phyloP scores from a whole-genome alignment of 2,329 filamentous ascomycete genomes.

The Camillea tinctor region DNA sequence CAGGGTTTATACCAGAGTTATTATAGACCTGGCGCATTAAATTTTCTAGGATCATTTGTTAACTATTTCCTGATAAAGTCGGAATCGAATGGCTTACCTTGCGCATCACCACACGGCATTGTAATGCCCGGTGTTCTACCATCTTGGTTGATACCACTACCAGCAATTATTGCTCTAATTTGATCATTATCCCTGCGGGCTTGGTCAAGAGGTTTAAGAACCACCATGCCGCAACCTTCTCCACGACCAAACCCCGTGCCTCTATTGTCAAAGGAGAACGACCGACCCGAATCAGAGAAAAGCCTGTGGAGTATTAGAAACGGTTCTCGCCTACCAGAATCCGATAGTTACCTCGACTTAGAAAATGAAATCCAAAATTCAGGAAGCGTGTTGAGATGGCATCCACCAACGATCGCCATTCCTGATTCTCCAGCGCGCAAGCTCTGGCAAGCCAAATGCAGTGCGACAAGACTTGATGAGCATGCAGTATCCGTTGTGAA shows the following conservation, averaged over 20 bases:
- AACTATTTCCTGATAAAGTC: conserved; percentile 10
- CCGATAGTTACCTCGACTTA: conserved; percentile 39
- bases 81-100: conserved; percentile 35
- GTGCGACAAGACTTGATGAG: conserved; percentile 49
- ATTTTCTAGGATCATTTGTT: conserved; percentile 28
- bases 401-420: conserved; percentile 47
- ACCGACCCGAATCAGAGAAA: conserved; percentile 52
- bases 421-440: conserved; percentile 46
- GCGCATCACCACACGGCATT: conserved; percentile 51
- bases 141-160: conserved; percentile 54
- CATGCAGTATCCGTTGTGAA: conserved; percentile 54
- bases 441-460: conserved; percentile 51
- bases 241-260: conserved; percentile 61
- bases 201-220: conserved; percentile 56
- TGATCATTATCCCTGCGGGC: conserved; percentile 56
- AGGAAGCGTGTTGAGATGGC: conserved; percentile 47
- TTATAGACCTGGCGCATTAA: conserved; percentile 45
- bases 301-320: conserved; percentile 32
- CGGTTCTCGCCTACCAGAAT: conserved; percentile 25
- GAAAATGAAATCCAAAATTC: conserved; percentile 47
- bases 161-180: conserved; percentile 50
- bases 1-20: conserved; percentile 38
- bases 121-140: conserved; percentile 57
- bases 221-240: conserved; percentile 55
- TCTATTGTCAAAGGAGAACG: conserved; percentile 49